Evolutionary conservation across 2,329 filamentous ascomycete genomes (phyloP), one percentile per base, ranked within the genome.

Genomic region (Trichoderma lentiforme): DNA sequence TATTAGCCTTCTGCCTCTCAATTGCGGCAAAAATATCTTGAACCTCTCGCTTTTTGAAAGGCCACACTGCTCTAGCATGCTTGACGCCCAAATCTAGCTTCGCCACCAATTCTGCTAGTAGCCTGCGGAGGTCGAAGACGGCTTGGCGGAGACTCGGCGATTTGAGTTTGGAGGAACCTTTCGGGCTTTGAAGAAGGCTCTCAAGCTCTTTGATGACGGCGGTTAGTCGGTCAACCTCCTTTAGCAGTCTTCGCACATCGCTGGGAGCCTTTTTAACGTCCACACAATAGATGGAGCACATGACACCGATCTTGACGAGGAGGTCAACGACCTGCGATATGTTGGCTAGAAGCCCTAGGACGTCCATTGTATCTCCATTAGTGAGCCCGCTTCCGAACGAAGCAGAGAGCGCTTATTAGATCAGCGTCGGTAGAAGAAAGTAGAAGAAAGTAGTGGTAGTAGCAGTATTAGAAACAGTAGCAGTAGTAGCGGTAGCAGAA

Each of bases 241-340:
- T 73, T 3, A 73, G 9, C 2, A 73, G 71, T 11, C 28, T 56
- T 30, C 73, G 73, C 56, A 73, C 62, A 57, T 74, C 71, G 28
- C 39, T 36, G 6, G 71, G 71, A 11, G 71, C 71, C 9, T 58
- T 71, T 39, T 71, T 74, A 5, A 69, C 66, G 9, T 73, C 66
- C 15, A 66, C 34, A 32, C 73, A 74, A 21, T 73, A 74, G 7
- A 71, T 56, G 24, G 71, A 73, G 51, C 71, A 71, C 67, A 64
- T 60, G 8, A 74, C 71, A 6, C 71, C 71, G 12, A 74, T 61
- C 60, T 73, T 74, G 43, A 71, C 32, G 26, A 73, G 62, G 6
- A 74, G 71, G 51, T 74, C 73, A 4, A 74, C 63, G 36, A 74
- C 71, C n/a, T 70, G 67, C 0, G 34, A 63, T 3, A 74, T 68